Evolutionary conservation across 805 yeast species (phyloP).

Genomic region (Torulaspora microellipsoides): DNA sequence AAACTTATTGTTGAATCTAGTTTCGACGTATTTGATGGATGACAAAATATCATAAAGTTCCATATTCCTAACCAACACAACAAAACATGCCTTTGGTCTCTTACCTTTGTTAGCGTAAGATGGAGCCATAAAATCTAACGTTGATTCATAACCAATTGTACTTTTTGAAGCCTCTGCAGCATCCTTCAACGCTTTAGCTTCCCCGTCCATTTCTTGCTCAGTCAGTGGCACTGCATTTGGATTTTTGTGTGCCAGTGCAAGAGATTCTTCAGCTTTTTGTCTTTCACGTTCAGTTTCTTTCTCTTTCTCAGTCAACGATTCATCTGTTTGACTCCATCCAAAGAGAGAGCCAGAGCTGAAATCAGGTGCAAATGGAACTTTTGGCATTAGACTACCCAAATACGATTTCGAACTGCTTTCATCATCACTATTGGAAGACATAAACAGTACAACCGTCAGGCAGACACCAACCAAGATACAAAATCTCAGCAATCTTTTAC

Average conservation of each 20-base stretch:
- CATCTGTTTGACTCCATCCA: slow-evolving; percentile 4
- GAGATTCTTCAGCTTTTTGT: slow-evolving; percentile 6
- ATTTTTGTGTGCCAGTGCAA: slow-evolving; percentile 7
- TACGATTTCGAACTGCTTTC: not conserved
- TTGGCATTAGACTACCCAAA: not conserved
- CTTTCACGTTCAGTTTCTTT: slow-evolving; percentile 9
- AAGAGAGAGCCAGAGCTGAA: slow-evolving; percentile 2
- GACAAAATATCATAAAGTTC: slow-evolving; percentile 55
- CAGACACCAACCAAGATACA: slow-evolving; percentile 13
- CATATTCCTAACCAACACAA: slow-evolving; percentile 63
- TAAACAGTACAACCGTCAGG: slow-evolving; percentile 10
- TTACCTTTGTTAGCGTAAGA: slow-evolving; percentile 19
- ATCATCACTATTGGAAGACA: slow-evolving; percentile 7
- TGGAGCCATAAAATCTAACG: slow-evolving; percentile 18
- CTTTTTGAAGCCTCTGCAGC: slow-evolving; percentile 8
- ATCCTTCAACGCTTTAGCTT: slow-evolving; percentile 12
- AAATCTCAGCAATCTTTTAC: slow-evolving; percentile 23
- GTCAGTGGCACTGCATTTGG: slow-evolving; percentile 4
- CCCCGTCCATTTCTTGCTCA: slow-evolving; percentile 8
- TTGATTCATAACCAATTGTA: slow-evolving; percentile 4
- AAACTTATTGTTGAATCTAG: slow-evolving; percentile 68
- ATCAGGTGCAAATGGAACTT: slow-evolving; percentile 1
- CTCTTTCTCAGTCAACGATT: slow-evolving; percentile 5
- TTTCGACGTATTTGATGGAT: slow-evolving; percentile 69
- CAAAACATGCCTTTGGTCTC: slow-evolving; percentile 35